These are phyloP conservation scores for Xylariaceae sp. DNA, from an alignment of 2,329 filamentous ascomycete genomes.

Conservation along the genomic window DNA sequence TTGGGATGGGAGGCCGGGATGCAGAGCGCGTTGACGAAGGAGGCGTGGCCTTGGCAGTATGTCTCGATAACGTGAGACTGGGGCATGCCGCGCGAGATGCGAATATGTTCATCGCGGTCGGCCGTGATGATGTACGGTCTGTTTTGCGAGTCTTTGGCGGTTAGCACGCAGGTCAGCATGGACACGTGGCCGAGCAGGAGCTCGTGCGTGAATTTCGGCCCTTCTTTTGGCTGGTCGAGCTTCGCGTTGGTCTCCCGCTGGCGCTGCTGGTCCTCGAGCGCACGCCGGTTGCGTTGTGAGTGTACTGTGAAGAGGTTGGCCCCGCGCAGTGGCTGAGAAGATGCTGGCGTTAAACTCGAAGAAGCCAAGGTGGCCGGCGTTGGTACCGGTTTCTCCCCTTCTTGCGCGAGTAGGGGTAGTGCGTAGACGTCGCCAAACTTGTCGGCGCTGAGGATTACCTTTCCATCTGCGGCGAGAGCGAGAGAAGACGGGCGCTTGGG, in stretches of 20 bases:
- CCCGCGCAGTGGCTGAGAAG: constrained; percentile 32
- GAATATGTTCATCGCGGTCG: constrained; percentile 69
- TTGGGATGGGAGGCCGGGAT: constrained; percentile 53
- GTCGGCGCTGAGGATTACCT: constrained; percentile 76
- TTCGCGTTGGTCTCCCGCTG: constrained; percentile 22
- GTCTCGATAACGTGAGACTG: constrained; percentile 85
- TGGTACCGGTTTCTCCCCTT: constrained; percentile 3
- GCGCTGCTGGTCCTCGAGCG: constrained; percentile 55
- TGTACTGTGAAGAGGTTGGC: constrained; percentile 60
- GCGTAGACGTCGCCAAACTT: constrained; percentile 97
- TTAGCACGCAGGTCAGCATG: constrained; percentile 74
- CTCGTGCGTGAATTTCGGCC: constrained; percentile 63
- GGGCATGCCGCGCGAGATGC: constrained; percentile 73
- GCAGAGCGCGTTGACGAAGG: constrained; percentile 77
- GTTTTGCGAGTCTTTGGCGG: constrained; percentile 41
- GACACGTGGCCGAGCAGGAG: constrained; percentile 91
- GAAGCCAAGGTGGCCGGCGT: constrained; percentile 4
- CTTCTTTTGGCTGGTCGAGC: constrained; percentile 34
- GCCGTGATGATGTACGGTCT: constrained; percentile 52
- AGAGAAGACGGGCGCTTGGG: constrained; percentile 84
- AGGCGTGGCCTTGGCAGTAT: constrained; percentile 82
- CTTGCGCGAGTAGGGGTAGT: constrained; percentile 60
- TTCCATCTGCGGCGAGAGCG: constrained; percentile 62
- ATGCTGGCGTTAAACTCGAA: constrained; percentile 23
- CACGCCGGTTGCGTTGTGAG: constrained; percentile 58